Percentiles rank a stretch among this genome's conserved stretches.
These are phyloP conservation scores for Aphanomyces cochlioides DNA, from an alignment of 352 stramenopile genomes.

Conservation along the genomic window DNA sequence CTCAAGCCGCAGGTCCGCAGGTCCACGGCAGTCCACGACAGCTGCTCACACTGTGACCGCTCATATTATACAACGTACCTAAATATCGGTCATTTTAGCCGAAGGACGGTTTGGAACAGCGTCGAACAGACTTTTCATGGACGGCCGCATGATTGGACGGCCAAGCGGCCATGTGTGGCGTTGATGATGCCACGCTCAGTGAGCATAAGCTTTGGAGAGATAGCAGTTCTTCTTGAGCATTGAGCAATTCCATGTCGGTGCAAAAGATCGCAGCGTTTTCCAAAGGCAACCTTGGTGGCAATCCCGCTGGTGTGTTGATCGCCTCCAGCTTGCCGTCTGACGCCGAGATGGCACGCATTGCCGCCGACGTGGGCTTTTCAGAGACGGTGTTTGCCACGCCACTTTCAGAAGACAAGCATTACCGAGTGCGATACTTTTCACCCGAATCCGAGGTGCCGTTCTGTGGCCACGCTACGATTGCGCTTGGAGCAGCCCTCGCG, in stretches of 20 bases:
- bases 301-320: slow-evolving; percentile 5
- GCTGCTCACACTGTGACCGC: no score
- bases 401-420: background rate
- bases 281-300: slow-evolving; percentile 1
- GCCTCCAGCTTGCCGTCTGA: background rate
- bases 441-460: slow-evolving; percentile 16
- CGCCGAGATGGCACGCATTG: slow-evolving; percentile 5
- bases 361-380: slow-evolving; percentile 1
- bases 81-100: no score
- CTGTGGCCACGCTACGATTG: slow-evolving; percentile 18
- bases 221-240: background rate
- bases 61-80: no score
- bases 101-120: no score
- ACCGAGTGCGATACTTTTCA: slow-evolving; percentile 13
- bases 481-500: background rate
- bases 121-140: no score
- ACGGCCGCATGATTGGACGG: no score
- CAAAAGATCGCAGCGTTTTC: slow-evolving; percentile 10
- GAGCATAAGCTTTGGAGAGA: background rate
- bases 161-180: no score
- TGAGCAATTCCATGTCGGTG: background rate
- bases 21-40: no score
- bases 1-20: no score
- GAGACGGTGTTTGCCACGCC: slow-evolving; percentile 13
- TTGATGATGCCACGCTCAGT: no score